Evolutionary conservation across 2,329 filamentous ascomycete species (phyloP).

Genomic region (Davidsoniella neocaledoniae): DNA sequence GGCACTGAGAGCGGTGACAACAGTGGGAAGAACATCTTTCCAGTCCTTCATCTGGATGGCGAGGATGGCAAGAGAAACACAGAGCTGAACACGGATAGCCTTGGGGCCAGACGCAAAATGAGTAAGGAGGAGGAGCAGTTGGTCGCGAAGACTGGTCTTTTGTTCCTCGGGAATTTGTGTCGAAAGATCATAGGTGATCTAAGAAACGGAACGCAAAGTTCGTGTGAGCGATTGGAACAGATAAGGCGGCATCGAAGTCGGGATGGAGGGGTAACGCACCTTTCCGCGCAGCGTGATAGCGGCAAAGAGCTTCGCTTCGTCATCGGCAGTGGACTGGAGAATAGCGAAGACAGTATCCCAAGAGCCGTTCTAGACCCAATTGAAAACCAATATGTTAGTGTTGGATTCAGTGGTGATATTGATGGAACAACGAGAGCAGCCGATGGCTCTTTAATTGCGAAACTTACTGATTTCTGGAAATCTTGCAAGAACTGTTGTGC

Average conservation of each 20-base stretch:
- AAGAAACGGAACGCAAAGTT: constrained; percentile 3
- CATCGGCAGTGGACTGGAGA: constrained; percentile 62
- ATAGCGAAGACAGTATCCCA: constrained; percentile 82
- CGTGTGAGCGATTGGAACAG: not conserved
- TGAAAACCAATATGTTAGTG: constrained; percentile 8
- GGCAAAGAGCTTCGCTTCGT: constrained; percentile 84
- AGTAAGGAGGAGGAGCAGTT: constrained; percentile 66
- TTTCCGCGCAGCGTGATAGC: constrained; percentile 96
- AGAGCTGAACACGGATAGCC: constrained; percentile 76
- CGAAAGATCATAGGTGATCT: constrained; percentile 91
- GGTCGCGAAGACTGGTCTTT: constrained; percentile 61
- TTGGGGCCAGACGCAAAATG: constrained; percentile 69
- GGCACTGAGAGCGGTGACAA: constrained; percentile 62
- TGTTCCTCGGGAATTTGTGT: constrained; percentile 68
- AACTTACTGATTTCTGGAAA: constrained; percentile 87
- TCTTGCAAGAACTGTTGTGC: constrained; percentile 81
- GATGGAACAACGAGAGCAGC: not conserved
- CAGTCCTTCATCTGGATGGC: constrained; percentile 93
- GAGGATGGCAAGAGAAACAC: constrained; percentile 83
- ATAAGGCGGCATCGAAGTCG: not conserved
- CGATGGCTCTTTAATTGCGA: not conserved
- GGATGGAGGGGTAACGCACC: constrained; percentile 31
- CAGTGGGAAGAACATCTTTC: constrained; percentile 77
- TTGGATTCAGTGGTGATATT: not conserved
- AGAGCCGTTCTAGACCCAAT: constrained; percentile 51